Base-by-base conservation (phyloP, 257 asterid genomes). In the Penstemon barbatus region DNA sequence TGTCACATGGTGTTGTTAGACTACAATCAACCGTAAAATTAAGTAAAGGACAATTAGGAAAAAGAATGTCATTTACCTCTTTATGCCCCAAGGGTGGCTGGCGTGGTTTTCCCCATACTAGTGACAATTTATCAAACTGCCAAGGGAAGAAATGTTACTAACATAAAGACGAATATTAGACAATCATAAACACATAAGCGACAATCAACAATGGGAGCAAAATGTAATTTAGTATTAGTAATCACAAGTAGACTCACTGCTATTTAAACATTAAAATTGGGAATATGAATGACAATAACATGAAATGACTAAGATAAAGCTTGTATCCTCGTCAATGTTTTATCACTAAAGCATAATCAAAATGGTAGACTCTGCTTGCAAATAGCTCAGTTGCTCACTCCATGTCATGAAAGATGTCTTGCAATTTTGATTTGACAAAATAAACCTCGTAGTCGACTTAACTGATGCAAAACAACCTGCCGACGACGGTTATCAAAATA, bases 101-200 rank as follows among this genome's bases (percentile, higher is more conserved):
- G 4, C 98, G 97, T 66, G 99, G 99, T 72, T 91, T 94, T 74
- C 99, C 99, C 99, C 98, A 94, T 66, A 85, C 93, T 48, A 89
- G 87, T 33, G 97, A 83, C 75, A 86, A 65, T 77, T 79, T 89
- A 52, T 94, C 94, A 53, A 87, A 74, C 99, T 94, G 95, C 72
- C 61, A 76, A 67, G 57, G 64, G 66, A 72, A 72, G 45, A 72
- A 69, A 18, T 7, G 33, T 57, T 40, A 61, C 15, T 54, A 71
- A 41, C 42, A 49, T 38, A 55, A 50, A 65, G 49, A 51, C 3
- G 37, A 36, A 54, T 40, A 66, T 8, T 49, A 55, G 33, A n/a
- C 42, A 3, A 50, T 6, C 1, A 46, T 3, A 48, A 59, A 66
- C 11, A 68, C 58, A 57, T 57, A 36, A 19, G 62, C 63, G 13